Evolutionary conservation across 2,329 filamentous ascomycete genomes (phyloP), one percentile per base, ranked within the genome.

Genomic region (Microdochium bolleyi): DNA sequence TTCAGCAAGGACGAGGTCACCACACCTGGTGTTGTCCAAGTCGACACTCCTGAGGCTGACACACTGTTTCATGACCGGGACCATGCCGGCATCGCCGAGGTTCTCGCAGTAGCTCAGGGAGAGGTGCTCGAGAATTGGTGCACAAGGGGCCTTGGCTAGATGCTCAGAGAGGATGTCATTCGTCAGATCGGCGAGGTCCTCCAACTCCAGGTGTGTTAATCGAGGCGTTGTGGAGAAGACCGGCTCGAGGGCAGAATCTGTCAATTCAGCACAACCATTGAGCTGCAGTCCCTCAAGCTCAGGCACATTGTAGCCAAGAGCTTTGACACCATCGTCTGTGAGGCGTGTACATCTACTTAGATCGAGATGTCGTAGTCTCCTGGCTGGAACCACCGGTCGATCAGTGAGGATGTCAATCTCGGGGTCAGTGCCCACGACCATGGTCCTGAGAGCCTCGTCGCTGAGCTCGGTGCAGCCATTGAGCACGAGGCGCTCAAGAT

Each of bases 11-110:
- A 89, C 85, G 1, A 96, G 79, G 62, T 97, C 90, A 16, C 89
- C 92, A 57, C 96, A 84, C 49, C 88, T 84, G 0, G 92, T 97
- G 67, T 97, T 97, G 72, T 99, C 94, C 77, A 97, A 85, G 51
- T 95, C 89, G 14, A 95, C 73, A 27, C 78, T 88, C 49, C 76
- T 76, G 14, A 97, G 77, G 14, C 73, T 77, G 0, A 79, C 77
- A 67, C 91, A 95, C 27, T 78, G 80, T 62, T 90, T 89, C 59
- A 97, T 76, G 2, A 96, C 74, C 1, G 88, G 88, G 0, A 96
- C 75, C 80, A 96, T 87, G 53, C 92, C 92, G 0, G 76, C 73
- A 64, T 97, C 94, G 24, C 90, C 85, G 2, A 99, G 70, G 52
- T 81, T 84, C 66, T 95, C 92, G 66, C 94, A 99, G 67, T 91